phyloP scores from a whole-genome alignment of 2,329 filamentous ascomycete genomes.

The Podosphaera fusca region DNA sequence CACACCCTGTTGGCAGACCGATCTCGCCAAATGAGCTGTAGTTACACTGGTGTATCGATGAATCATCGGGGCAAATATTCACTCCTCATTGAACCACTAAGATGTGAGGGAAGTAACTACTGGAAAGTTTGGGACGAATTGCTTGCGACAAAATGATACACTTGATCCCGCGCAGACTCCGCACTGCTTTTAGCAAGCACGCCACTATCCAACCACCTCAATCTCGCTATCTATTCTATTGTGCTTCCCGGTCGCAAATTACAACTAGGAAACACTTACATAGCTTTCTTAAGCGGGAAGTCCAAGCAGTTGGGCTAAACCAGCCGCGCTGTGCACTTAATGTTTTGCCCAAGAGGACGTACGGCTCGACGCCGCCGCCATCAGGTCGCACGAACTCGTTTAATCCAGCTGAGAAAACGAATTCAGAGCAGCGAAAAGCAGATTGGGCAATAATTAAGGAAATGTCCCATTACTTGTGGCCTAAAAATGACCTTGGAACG shows the following conservation, averaged over 20 bases:
- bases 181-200: not conserved
- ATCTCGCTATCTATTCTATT: not conserved
- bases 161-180: not conserved
- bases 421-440: conserved; percentile 77
- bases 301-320: not conserved
- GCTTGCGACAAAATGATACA: not conserved
- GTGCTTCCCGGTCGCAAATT: not conserved
- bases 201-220: not conserved
- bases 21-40: not conserved
- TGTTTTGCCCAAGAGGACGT: not conserved
- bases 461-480: conserved; percentile 92
- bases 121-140: not conserved
- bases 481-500: conserved; percentile 63
- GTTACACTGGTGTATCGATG: too few relatives aligned
- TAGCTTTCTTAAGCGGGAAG: not conserved
- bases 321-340: not conserved
- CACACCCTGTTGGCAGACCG: not conserved
- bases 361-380: too few relatives aligned
- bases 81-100: not conserved
- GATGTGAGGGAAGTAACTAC: not conserved
- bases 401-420: conserved; percentile 41
- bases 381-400: conserved; percentile 20
- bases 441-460: conserved; percentile 98
- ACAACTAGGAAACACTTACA: not conserved
- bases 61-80: not conserved